Evolutionary conservation across 2,329 filamentous ascomycete genomes (phyloP), one percentile per base, ranked within the genome.

Genomic region (Phaeosphaeriaceae sp.): DNA sequence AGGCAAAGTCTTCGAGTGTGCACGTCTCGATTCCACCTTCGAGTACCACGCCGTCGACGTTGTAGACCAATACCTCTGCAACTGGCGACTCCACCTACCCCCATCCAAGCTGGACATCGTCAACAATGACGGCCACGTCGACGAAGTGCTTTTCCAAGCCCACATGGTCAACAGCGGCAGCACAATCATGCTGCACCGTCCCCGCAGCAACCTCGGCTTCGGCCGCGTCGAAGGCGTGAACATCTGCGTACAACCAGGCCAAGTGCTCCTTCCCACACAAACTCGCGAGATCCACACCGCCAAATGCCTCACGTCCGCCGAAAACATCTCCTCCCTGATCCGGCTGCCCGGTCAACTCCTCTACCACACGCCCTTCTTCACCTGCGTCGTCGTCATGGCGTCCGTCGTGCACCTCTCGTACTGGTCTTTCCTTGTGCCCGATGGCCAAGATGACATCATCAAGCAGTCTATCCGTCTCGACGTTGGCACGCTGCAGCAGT

Each of bases 111-210:
- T 84, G 54, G 86, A 91, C 60, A 81, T 96, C 53, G 85, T 87
- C 58, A 85, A 86, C 61, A 86, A 89, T 66, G 89, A 91, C 31
- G 84, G 87, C 20, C 40, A 58, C 53, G 83, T 93, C 11, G 93
- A 97, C 73, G 92, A 96, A 78, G 90, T 96, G 85, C 88, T 97
- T 77, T 96, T 97, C 79, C 92, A 96, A 75, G 93, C 91, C 0
- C 89, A 91, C 62, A 94, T 96, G 87, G 91, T 96, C 68, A 83
- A 72, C 31, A 62, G 58, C 6, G 77, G 77, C 22, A 73, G 69
- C 64, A 76, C 74, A 15, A 78, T 79, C 52, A 76, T 78, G 68
- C 67, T 79, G 31, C 76, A 91, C 64, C 54, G 79, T 55, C 68
- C 78, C 60, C 65, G 79, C 53, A 68, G 78, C 64, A 73, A 78